phyloP scores from a whole-genome alignment of 306 rosid genomes.

The Erythrophleum fordii region DNA sequence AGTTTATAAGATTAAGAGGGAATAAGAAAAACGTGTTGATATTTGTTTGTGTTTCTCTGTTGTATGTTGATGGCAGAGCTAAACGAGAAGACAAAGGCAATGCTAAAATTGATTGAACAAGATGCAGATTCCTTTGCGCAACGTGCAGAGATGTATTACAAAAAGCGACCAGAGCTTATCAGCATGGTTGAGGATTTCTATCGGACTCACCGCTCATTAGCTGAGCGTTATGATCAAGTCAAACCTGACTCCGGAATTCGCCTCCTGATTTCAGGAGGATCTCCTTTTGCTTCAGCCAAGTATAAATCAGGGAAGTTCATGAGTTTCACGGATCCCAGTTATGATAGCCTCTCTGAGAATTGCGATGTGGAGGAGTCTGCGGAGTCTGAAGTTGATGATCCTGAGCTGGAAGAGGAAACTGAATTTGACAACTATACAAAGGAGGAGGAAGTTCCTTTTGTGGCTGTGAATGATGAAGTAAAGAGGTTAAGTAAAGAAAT shows the following conservation, averaged over 20 bases:
- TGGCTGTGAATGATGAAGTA: constrained; percentile 45
- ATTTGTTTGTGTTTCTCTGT: constrained; percentile 7
- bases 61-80: constrained; percentile 57
- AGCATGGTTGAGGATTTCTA: constrained; percentile 88
- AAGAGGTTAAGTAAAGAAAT: constrained; percentile 53
- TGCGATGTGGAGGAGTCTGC: constrained; percentile 60
- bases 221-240: constrained; percentile 74
- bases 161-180: constrained; percentile 79
- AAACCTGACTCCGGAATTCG: constrained; percentile 62
- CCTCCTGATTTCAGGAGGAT: constrained; percentile 42
- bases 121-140: constrained; percentile 92
- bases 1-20: not conserved
- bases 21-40: constrained; percentile 9
- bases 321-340: constrained; percentile 41
- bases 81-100: constrained; percentile 70
- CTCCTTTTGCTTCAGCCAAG: constrained; percentile 60
- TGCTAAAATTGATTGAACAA: constrained; percentile 69
- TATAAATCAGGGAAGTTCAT: constrained; percentile 47
- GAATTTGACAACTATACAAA: constrained; percentile 26
- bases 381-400: constrained; percentile 88
- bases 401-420: constrained; percentile 59
- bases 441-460: constrained; percentile 38
- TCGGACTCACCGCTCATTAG: constrained; percentile 70
- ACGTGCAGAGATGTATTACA: constrained; percentile 94
- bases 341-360: constrained; percentile 61